Conservation (phyloP, 257 asterid genomes). For the Solanum gracilifrons region DNA sequence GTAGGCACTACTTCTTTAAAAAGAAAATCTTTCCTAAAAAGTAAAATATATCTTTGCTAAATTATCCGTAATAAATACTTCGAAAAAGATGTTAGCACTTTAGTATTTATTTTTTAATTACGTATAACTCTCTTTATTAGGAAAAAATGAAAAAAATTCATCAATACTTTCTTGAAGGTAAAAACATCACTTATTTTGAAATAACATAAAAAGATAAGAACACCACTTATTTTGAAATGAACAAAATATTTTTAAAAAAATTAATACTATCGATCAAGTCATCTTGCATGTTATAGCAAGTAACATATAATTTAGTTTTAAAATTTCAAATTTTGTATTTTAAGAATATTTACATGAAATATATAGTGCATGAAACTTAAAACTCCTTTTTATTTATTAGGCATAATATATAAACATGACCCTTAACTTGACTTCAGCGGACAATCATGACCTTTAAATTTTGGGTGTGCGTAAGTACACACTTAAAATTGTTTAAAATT, state of each 20-base stretch:
- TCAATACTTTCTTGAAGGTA: too few species aligned
- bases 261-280: background rate
- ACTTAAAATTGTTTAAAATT: too few species aligned
- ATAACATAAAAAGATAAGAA: background rate
- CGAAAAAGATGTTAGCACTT: background rate
- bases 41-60: background rate
- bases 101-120: too few species aligned
- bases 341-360: background rate
- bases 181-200: too few species aligned
- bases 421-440: fast-evolving
- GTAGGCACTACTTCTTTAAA: background rate
- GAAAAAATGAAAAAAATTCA: too few species aligned
- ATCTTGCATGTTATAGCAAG: background rate
- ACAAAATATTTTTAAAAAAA: background rate
- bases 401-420: too few species aligned
- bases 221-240: background rate
- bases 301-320: background rate
- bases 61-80: too few species aligned
- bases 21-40: background rate
- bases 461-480: too few species aligned
- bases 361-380: background rate
- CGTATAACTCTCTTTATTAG: too few species aligned
- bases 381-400: background rate
- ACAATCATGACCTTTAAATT: too few species aligned
- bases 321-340: background rate